These are phyloP conservation scores for Cryphonectria radicalis DNA, from an alignment of 2,329 filamentous ascomycete genomes.

Conservation along the genomic window DNA sequence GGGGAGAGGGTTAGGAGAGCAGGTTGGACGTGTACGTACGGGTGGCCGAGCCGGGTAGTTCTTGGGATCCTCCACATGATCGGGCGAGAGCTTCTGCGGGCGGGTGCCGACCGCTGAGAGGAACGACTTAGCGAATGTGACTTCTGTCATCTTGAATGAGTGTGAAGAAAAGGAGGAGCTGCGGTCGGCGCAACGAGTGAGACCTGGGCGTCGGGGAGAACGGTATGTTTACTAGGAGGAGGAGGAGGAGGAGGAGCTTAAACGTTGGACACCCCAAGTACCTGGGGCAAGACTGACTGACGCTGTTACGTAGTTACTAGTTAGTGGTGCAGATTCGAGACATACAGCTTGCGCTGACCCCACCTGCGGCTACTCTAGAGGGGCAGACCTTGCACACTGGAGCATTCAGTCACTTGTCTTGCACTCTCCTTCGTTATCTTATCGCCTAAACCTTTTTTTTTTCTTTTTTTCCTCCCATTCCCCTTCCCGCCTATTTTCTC, in stretches of 20 bases:
- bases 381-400: conserved; percentile 19
- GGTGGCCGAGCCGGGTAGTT: conserved; percentile 76
- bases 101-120: conserved; percentile 78
- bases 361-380: conserved; percentile 11
- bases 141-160: conserved; percentile 71
- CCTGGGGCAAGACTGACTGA: not conserved
- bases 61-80: conserved; percentile 87
- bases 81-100: conserved; percentile 79
- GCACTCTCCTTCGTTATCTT: conserved; percentile 11
- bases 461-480: not conserved
- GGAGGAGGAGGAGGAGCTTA: not conserved
- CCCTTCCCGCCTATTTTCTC: not conserved
- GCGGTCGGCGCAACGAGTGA: not conserved
- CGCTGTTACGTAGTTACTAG: conserved; percentile 22
- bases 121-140: conserved; percentile 83
- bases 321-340: not conserved
- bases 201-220: not conserved
- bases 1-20: conserved; percentile 16
- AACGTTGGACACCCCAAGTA: not conserved
- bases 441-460: conserved; percentile 27
- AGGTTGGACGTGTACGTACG: conserved; percentile 55
- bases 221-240: not conserved
- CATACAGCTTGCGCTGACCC: conserved; percentile 3
- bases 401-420: not conserved
- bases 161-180: not conserved